Conservation (phyloP, 2,329 filamentous ascomycete genomes). For the Cytospora piceicola region DNA sequence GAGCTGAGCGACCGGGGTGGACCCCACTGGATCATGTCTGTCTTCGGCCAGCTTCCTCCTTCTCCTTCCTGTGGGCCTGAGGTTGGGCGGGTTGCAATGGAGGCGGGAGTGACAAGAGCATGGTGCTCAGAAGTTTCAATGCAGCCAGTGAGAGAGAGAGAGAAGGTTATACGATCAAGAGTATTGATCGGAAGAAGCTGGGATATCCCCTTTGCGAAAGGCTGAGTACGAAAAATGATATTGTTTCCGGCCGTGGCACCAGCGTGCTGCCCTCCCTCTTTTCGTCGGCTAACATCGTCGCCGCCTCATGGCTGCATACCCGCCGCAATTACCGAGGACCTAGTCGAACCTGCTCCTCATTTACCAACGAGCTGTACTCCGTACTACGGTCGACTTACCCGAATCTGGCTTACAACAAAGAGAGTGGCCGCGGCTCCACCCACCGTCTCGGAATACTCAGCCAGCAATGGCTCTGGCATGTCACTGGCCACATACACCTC, state of each 20-base stretch:
- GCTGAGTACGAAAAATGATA: not conserved
- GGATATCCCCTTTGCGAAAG: not conserved
- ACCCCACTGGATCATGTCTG: not conserved
- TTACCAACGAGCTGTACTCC: not conserved
- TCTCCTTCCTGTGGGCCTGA: not conserved
- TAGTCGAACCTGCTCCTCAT: not conserved
- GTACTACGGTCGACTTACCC: not conserved
- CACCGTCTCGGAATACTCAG: not conserved
- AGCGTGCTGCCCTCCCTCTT: not conserved
- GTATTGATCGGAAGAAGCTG: not conserved
- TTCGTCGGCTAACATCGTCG: not conserved
- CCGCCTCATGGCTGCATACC: not conserved
- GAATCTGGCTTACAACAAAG: too few relatives aligned
- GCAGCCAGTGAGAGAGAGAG: too few relatives aligned
- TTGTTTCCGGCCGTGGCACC: not conserved
- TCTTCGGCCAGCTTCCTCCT: not conserved
- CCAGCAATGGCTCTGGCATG: too few relatives aligned
- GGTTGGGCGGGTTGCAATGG: too few relatives aligned
- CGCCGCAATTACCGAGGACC: not conserved
- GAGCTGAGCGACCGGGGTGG: not conserved
- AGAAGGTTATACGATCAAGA: too few relatives aligned
- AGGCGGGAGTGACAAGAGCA: too few relatives aligned
- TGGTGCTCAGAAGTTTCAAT: too few relatives aligned
- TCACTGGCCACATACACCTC: too few relatives aligned
- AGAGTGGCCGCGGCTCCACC: too few relatives aligned